These are phyloP conservation scores for Acacia confusa DNA, from an alignment of 306 rosid species.

Conservation along the genomic window DNA sequence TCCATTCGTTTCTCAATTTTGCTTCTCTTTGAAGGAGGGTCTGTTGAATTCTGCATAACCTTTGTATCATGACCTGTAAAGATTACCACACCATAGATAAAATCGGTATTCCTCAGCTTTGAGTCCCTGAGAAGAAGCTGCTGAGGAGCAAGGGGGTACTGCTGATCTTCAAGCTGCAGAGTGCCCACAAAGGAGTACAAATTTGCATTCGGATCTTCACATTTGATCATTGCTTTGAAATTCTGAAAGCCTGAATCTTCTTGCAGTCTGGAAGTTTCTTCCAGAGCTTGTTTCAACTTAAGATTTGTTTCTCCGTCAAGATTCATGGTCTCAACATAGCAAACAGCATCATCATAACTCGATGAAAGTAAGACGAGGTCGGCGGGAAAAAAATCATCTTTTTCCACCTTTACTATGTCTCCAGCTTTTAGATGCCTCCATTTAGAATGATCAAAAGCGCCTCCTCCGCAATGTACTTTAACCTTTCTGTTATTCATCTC, in stretches of 20 bases:
- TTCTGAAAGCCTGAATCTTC: constrained; percentile 56
- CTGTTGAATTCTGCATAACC: constrained; percentile 88
- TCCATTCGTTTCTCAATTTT: constrained; percentile 86
- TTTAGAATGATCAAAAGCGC: constrained; percentile 52
- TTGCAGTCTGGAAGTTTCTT: constrained; percentile 64
- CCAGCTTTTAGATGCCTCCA: constrained; percentile 88
- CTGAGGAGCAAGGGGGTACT: constrained; percentile 74
- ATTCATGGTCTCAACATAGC: constrained; percentile 90
- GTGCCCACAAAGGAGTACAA: constrained; percentile 78
- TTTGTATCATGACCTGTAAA: constrained; percentile 90
- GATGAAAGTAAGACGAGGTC: constrained; percentile 88
- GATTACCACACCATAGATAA: constrained; percentile 73
- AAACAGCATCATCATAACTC: constrained; percentile 79
- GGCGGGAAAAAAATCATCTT: constrained; percentile 88
- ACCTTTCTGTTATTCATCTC: constrained; percentile 85
- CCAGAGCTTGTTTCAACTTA: constrained; percentile 70
- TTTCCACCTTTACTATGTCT: constrained; percentile 75
- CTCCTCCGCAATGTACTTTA: constrained; percentile 60
- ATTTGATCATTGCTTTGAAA: constrained; percentile 75
- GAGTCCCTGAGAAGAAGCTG: constrained; percentile 92
- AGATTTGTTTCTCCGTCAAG: constrained; percentile 95
- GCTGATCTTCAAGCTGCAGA: constrained; percentile 59
- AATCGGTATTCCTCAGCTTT: constrained; percentile 83
- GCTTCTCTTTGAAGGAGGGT: constrained; percentile 95
- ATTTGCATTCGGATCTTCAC: constrained; percentile 95